These are phyloP conservation scores for Trypanosoma caninum DNA, from an alignment of 208 protist species.

Conservation along the genomic window DNA sequence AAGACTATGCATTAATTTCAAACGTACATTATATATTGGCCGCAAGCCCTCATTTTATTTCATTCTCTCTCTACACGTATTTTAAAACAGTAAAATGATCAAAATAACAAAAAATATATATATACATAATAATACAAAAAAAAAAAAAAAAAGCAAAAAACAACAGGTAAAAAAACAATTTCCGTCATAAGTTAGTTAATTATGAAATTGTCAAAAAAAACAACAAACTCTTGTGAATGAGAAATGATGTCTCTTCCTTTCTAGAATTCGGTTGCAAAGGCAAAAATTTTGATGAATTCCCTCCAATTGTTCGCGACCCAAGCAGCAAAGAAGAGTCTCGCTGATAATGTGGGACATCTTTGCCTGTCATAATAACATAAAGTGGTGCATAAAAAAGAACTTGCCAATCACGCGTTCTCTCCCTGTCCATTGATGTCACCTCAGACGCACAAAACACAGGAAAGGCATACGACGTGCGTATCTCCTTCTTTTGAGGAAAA, in stretches of 20 bases:
- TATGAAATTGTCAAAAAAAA: conserved; percentile 27
- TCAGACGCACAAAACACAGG: conserved; percentile 2
- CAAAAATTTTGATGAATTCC: background rate
- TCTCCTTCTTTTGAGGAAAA: background rate
- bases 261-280: background rate
- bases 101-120: background rate
- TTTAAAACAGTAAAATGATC: conserved; percentile 11
- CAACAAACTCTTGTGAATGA: conserved; percentile 13
- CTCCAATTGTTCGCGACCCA: background rate
- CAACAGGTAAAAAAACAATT: conserved; percentile 6
- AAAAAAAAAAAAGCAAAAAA: conserved; percentile 14
- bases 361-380: conserved; percentile 3
- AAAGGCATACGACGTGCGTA: background rate
- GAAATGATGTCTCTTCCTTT: background rate
- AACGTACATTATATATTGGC: too few species aligned
- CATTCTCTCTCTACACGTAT: conserved; percentile 10
- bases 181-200: background rate
- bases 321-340: background rate
- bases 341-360: background rate
- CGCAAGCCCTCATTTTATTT: too few species aligned
- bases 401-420: background rate
- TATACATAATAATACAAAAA: conserved; percentile 7
- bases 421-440: background rate
- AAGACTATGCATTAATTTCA: background rate
- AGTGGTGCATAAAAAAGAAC: conserved; percentile 20